Base-by-base conservation (phyloP, 805 yeast genomes). In the Komagataella mondaviorum region DNA sequence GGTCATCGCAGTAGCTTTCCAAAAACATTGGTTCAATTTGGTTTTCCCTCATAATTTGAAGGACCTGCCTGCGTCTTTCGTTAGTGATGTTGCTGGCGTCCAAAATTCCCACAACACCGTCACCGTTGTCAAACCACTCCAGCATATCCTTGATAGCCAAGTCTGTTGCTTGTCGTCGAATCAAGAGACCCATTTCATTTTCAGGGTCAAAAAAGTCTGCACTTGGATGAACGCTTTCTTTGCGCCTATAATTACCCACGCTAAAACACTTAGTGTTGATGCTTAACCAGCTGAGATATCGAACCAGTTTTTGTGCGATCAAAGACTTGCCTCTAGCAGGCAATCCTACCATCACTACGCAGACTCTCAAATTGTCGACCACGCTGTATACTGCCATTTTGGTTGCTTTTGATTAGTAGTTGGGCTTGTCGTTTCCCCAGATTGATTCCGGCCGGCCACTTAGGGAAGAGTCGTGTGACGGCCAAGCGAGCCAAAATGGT, bases 311-410 rank as follows among this genome's bases (percentile, higher is more conserved):
- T 63, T 89, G 96, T 2, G 98, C 89, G 55, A 93, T 91, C 65
- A 89, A 82, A 3, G 96, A 85, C 66, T 93, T 93, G 3, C 99
- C 99, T 52, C 98, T 77, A 12, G 93, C 91, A 10, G 95, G 95
- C 45, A 85, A 69, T 1, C 95, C 95, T 44, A 86, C 93, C 86
- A 88, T 85, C 17, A 88, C 83, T 45, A 88, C 96, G 70, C 95
- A 88, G 24, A 88, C 81, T 55, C 89, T 75, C 50, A 84, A 75
- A 61, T 85, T 83, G 59, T 81, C 87, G 43, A 81, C 83, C 44
- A 77, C 71, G 10, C 78, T 70, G 58, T 76, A 76, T 10, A 76
- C 77, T n/a, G 81, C 81, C 83, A 77, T 77, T 14, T 65, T 36
- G 20, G 30, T 23, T 20, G 30, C 48, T 47, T 20, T 6, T 20